Conservation (phyloP, 2,329 filamentous ascomycete species). For the Drechmeria coniospora region DNA sequence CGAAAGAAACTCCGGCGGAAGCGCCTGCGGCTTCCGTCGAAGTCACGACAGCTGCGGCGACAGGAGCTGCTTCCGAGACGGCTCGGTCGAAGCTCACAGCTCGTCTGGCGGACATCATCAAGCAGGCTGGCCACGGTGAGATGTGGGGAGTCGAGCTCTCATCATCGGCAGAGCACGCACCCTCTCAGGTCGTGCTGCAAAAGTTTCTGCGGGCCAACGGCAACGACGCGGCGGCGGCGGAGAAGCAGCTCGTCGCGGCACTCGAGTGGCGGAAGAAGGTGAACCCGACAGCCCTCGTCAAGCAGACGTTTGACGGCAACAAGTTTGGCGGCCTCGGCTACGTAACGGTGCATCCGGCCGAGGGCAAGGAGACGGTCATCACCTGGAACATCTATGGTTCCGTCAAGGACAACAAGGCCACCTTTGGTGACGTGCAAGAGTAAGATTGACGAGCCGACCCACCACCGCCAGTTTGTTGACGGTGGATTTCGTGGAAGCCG, state of each 20-base stretch:
- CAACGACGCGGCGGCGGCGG: constrained; percentile 56
- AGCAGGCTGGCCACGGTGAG: constrained; percentile 48
- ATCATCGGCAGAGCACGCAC: constrained; percentile 39
- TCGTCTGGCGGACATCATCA: constrained; percentile 41
- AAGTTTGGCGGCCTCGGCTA: constrained; percentile 73
- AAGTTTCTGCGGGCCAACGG: constrained; percentile 90
- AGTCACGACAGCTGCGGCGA: no score
- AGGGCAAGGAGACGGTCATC: constrained; percentile 44
- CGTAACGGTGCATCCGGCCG: constrained; percentile 52
- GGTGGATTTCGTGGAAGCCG: no score
- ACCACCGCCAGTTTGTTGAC: no score
- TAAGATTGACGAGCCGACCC: no score
- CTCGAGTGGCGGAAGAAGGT: constrained; percentile 70
- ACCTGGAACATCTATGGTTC: constrained; percentile 91
- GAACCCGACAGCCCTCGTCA: constrained; percentile 52
- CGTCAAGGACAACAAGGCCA: constrained; percentile 68
- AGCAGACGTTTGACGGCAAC: constrained; percentile 44
- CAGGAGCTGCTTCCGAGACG: no score
- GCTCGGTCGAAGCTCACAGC: constrained; percentile 40
- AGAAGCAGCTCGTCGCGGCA: constrained; percentile 63
- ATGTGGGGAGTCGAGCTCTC: constrained; percentile 73
- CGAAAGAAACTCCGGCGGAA: no score
- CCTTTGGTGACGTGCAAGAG: constrained; percentile 72
- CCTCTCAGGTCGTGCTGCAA: constrained; percentile 71
- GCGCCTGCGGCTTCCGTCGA: no score